Evolutionary conservation across 306 rosid genomes (phyloP), one percentile per base, ranked within the genome.

Genomic region (Rubus idaeus): DNA sequence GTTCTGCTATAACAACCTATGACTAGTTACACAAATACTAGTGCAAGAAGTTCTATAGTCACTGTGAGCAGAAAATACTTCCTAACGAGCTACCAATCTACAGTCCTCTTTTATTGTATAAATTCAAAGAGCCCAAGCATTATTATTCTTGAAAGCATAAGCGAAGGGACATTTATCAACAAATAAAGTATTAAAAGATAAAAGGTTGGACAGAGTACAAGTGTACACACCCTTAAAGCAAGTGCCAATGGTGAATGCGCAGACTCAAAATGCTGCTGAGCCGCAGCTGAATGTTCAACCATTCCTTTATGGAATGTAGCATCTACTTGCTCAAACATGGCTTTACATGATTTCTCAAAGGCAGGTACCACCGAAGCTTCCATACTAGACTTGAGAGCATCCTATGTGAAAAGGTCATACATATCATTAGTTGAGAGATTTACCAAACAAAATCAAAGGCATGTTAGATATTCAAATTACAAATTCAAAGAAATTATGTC

Each of bases 321-420:
- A 85, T 96, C 98, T 44, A 96, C 88, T 91, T 93, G 99, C 81
- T 96, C 98, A 86, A 96, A 96, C 99, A 96, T 88, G 66, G 91
- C 84, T 88, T 86, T 96, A 88, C 98, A 96, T 58, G 98, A 86
- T 87, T 82, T 87, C 86, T 96, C 99, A 82, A 96, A 93, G 65
- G 94, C 98, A 64, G 99, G 99, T 75, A 96, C 84, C 18, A 86
- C 81, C 20, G 91, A 86, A 46, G 90, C 80, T 81, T 96, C 99
- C 80, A 96, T 87, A 79, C 88, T 90, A 58, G 93, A 88, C 84
- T 87, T 96, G 26, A 96, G 82, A 52, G 93, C 85, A 63, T 96
- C 99, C 99, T 96, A 78, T 77, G 76, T 26, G 30, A 10, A 45
- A 18, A 76, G 57, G 46, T 71, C 78, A 79, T 71, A 47, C 70